These are phyloP conservation scores for Reutealis trisperma DNA, from an alignment of 345 rosid species.

Conservation along the genomic window DNA sequence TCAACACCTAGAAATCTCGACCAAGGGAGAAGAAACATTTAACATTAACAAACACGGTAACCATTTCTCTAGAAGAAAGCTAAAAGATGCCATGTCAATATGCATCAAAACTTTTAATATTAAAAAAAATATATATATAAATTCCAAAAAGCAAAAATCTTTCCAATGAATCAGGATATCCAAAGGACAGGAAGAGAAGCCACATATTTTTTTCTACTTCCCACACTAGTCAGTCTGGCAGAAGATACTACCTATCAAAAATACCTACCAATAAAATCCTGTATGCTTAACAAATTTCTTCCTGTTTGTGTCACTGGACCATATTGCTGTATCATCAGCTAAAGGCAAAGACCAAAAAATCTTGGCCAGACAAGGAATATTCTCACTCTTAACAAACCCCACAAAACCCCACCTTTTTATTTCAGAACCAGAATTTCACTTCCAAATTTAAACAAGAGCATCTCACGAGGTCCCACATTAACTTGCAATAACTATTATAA, in stretches of 20 bases:
- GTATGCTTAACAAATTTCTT: slow-evolving; percentile 11
- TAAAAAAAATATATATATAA: too few species aligned
- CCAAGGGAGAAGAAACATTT: neutral
- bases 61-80: neutral
- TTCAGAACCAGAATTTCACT: slow-evolving; percentile 24
- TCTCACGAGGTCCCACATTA: slow-evolving; percentile 32
- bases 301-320: slow-evolving; percentile 12
- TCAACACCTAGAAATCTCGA: neutral
- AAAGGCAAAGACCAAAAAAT: slow-evolving; percentile 17
- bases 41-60: neutral
- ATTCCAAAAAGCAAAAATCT: neutral
- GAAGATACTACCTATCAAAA: slow-evolving; percentile 7
- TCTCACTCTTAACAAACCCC: slow-evolving; percentile 31
- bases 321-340: slow-evolving; percentile 2
- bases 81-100: neutral
- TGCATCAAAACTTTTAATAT: neutral
- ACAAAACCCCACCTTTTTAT: slow-evolving; percentile 24
- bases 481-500: slow-evolving; percentile 22
- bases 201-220: neutral
- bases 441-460: slow-evolving; percentile 30
- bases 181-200: slow-evolving; percentile 8
- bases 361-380: slow-evolving; percentile 30
- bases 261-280: too few species aligned
- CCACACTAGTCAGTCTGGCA: neutral
- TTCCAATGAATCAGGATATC: neutral